phyloP scores from a whole-genome alignment of 2,329 filamentous ascomycete genomes.

The Trichoderma brevicompactum region DNA sequence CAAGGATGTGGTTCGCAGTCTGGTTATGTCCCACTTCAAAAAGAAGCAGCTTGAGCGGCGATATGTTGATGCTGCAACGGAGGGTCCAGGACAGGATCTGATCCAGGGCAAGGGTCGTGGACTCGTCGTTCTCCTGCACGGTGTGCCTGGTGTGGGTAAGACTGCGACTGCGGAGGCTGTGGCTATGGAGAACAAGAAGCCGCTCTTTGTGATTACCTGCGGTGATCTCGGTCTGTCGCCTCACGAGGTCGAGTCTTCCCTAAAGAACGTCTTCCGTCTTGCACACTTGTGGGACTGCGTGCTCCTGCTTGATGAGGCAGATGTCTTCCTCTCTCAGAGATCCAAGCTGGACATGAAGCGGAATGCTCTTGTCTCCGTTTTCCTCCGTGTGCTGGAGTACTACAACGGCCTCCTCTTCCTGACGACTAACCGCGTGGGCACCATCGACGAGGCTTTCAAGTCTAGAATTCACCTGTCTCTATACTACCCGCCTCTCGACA shows the following conservation, averaged over 20 bases:
- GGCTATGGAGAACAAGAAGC: slow-evolving; percentile 48
- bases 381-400: slow-evolving; percentile 53
- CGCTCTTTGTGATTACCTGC: slow-evolving; percentile 54
- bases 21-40: slow-evolving; percentile 49
- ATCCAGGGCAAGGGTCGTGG: slow-evolving; percentile 52
- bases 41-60: slow-evolving; percentile 45
- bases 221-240: slow-evolving; percentile 53
- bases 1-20: slow-evolving; percentile 47
- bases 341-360: slow-evolving; percentile 40
- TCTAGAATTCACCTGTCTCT: slow-evolving; percentile 52
- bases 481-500: slow-evolving; percentile 48
- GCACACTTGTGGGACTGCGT: slow-evolving; percentile 48
- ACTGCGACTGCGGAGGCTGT: slow-evolving; percentile 53
- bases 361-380: slow-evolving; percentile 49
- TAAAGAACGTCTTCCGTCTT: slow-evolving; percentile 50
- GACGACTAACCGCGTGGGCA: slow-evolving; percentile 56
- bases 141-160: slow-evolving; percentile 55
- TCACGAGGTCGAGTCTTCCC: slow-evolving; percentile 45
- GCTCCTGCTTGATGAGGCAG: slow-evolving; percentile 45
- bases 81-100: slow-evolving; percentile 42
- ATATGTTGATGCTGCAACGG: slow-evolving; percentile 37
- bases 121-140: slow-evolving; percentile 51
- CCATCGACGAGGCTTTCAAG: slow-evolving; percentile 55
- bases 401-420: slow-evolving; percentile 54
- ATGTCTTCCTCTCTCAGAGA: slow-evolving; percentile 43